Conservation (phyloP, 1,139 yeast species). For the Blastobotrys aristatus region DNA sequence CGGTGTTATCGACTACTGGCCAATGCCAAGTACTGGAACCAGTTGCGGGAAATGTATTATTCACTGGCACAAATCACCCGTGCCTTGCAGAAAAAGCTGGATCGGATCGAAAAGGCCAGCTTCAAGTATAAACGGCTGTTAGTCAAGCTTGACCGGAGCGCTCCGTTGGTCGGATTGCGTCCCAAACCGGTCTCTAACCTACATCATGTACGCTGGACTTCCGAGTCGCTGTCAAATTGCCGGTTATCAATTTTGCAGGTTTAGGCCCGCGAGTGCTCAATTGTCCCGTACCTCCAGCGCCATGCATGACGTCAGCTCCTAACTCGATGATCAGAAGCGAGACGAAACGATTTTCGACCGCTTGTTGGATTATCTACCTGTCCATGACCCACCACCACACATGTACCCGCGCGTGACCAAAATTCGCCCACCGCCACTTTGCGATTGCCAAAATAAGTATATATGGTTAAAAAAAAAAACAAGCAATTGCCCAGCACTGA, state of each 20-base stretch:
- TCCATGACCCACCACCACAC: no score
- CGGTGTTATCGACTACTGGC: conserved; percentile 3
- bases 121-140: background rate
- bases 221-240: background rate
- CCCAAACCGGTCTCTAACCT: background rate
- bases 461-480: no score
- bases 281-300: no score
- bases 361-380: no score
- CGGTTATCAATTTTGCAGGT: background rate
- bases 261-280: no score
- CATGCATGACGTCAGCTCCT: no score
- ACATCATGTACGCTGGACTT: background rate
- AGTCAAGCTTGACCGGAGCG: background rate
- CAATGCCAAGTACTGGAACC: conserved; percentile 1
- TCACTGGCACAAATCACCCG: background rate
- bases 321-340: no score
- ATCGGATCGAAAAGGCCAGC: background rate
- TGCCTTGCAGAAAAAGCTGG: background rate
- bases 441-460: no score
- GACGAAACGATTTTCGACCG: no score
- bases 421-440: no score
- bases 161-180: conserved; percentile 1
- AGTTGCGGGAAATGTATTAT: conserved; percentile 7
- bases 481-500: no score
- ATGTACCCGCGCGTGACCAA: no score